These are phyloP conservation scores for Capsicum chinense DNA, from an alignment of 257 asterid species.

Conservation along the genomic window DNA sequence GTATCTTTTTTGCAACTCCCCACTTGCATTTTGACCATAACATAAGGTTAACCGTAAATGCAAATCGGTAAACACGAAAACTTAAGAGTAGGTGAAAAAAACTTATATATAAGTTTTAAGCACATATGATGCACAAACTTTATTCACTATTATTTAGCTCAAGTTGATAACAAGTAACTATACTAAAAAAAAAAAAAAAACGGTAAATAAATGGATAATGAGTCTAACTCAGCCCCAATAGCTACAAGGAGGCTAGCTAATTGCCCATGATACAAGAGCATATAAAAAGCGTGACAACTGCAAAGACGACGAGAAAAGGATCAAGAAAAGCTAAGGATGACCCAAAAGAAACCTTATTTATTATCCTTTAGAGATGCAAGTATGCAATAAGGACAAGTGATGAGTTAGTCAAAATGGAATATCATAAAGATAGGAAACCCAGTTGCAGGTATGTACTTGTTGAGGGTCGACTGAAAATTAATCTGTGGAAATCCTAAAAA, in stretches of 20 bases:
- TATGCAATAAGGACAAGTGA: conserved; percentile 12
- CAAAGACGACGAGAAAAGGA: neutral
- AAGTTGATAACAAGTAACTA: neutral
- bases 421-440: no score
- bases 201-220: no score
- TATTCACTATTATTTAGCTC: neutral
- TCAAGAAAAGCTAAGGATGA: conserved; percentile 4
- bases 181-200: no score
- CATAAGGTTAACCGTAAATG: neutral
- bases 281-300: neutral
- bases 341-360: neutral
- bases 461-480: neutral
- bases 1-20: neutral
- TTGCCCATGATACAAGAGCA: no score
- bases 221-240: no score
- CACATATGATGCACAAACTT: neutral
- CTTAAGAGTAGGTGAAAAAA: neutral
- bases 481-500: neutral
- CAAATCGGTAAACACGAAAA: no score
- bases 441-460: neutral
- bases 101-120: neutral
- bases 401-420: neutral
- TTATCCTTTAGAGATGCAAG: neutral
- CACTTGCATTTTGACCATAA: neutral
- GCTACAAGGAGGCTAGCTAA: no score